Evolutionary conservation across 768 basidiomycete species (phyloP).

Genomic region (Boletus barrowsii): DNA sequence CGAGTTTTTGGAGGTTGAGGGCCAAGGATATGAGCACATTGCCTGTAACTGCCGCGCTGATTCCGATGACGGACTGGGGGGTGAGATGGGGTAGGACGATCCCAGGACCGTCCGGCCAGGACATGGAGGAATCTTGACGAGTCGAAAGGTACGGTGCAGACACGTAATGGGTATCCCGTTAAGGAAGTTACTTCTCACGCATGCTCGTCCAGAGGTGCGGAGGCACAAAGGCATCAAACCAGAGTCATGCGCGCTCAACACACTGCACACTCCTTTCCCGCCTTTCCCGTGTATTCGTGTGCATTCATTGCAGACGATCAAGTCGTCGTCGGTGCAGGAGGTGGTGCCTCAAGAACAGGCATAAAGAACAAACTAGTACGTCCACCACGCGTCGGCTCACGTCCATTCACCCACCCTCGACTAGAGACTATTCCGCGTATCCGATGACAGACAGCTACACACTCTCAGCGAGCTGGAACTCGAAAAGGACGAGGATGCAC

Average conservation of each 20-base stretch:
- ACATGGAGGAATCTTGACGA: constrained; percentile 8
- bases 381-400: neutral
- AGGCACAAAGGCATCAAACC: too few relatives aligned
- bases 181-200: constrained; percentile 23
- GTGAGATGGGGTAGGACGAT: constrained; percentile 55
- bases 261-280: constrained; percentile 67
- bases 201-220: neutral
- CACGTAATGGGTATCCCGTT: neutral
- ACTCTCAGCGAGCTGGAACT: constrained; percentile 71
- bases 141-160: too few relatives aligned
- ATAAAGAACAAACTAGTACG: constrained; percentile 90
- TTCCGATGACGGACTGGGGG: constrained; percentile 65
- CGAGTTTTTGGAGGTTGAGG: constrained; percentile 90
- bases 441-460: constrained; percentile 48
- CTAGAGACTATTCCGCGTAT: constrained; percentile 69
- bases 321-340: constrained; percentile 86
- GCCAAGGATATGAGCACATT: constrained; percentile 89
- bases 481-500: constrained; percentile 81
- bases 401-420: constrained; percentile 6
- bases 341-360: constrained; percentile 80
- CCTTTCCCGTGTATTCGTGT: constrained; percentile 88
- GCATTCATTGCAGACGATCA: constrained; percentile 71
- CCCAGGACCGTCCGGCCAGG: constrained; percentile 18
- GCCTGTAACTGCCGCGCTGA: constrained; percentile 76
- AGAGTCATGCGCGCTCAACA: constrained; percentile 74